These are phyloP conservation scores for Leucogyrophana mollusca DNA, from an alignment of 768 basidiomycete species.

Conservation along the genomic window DNA sequence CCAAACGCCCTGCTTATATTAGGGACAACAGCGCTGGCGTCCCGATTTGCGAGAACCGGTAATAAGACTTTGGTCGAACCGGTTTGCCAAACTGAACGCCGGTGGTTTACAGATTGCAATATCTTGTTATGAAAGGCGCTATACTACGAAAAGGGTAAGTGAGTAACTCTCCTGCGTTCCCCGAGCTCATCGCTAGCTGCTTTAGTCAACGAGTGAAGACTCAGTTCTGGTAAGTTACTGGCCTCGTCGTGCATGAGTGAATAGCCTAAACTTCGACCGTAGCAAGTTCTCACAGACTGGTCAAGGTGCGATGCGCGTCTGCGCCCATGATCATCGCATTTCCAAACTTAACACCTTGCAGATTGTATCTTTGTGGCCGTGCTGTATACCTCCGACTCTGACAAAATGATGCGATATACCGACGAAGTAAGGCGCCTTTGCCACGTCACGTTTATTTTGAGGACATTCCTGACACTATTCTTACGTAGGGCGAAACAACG, in stretches of 20 bases:
- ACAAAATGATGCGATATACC: constrained; percentile 76
- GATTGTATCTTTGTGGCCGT: constrained; percentile 83
- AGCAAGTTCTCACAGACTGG: constrained; percentile 71
- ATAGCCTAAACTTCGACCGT: constrained; percentile 13
- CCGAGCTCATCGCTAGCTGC: constrained; percentile 13
- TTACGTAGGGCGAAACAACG: constrained; percentile 55
- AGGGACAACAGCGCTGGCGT: constrained; percentile 72
- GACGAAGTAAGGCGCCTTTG: constrained; percentile 54
- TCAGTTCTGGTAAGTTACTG: constrained; percentile 68
- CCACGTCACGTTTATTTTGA: constrained; percentile 12
- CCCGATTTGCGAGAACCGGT: constrained; percentile 84
- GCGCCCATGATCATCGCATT: constrained; percentile 7
- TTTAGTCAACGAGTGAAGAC: constrained; percentile 76
- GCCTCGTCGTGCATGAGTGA: constrained; percentile 4
- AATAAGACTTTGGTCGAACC: constrained; percentile 15
- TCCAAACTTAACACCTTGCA: constrained; percentile 24
- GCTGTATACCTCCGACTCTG: constrained; percentile 74
- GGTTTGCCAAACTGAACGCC: constrained; percentile 12
- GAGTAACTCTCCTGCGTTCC: constrained; percentile 11
- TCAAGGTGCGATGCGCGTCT: constrained; percentile 38
- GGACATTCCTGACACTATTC: constrained; percentile 19
- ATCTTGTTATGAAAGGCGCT: constrained; percentile 84
- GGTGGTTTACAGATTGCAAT: constrained; percentile 66
- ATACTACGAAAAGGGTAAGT: constrained; percentile 84
- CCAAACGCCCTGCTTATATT: constrained; percentile 85